Base-by-base conservation (phyloP, 805 yeast genomes). In the Torulaspora franciscae region DNA sequence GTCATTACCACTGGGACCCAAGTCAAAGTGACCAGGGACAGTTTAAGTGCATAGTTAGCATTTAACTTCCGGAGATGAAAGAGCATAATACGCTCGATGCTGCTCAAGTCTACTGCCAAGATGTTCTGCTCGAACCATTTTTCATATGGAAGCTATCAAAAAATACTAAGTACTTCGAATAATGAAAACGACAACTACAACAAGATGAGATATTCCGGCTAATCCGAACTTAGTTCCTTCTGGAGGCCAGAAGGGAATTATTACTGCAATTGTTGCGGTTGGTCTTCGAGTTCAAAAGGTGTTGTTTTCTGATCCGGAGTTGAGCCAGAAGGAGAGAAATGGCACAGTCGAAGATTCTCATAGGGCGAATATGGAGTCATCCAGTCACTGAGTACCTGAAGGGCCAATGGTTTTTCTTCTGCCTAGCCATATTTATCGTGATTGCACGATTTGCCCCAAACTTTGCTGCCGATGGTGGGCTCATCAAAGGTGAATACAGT, bases 1-100 rank as follows among this genome's bases (percentile, higher is more conserved):
- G 85, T 77, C 51, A 82, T 75, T 11, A 76, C 62, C 37, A 88
- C 96, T 0, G 96, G 96, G 24, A 88, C 65, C 96, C 96, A 89
- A 13, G 84, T 68, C 11, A 77, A 51, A 40, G 75, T 68, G 33
- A 68, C 59, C 14, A 76, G 37, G 2, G 71, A 45, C 11, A 38
- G 33, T 36, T 39, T 48, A 15, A 42, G 26, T 9, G 44, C 43
- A 28, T 35, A 37, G 25, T 40, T 27, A 32, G 36, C 15, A 7
- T 40, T 22, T 32, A 41, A 24, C 42, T 14, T 10, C 6, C n/a
- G 24, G 19, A 32, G 7, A 9, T 7, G 27, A 14, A 32, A 38
- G 24, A 26, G 41, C 13, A 30, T 30, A 15, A 14, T 30, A 30
- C 33, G 33, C 33, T 11, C 17, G 14, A 7, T 9, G 17, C 14